Conservation (phyloP, 805 yeast species). For the Brettanomyces anomalus region DNA sequence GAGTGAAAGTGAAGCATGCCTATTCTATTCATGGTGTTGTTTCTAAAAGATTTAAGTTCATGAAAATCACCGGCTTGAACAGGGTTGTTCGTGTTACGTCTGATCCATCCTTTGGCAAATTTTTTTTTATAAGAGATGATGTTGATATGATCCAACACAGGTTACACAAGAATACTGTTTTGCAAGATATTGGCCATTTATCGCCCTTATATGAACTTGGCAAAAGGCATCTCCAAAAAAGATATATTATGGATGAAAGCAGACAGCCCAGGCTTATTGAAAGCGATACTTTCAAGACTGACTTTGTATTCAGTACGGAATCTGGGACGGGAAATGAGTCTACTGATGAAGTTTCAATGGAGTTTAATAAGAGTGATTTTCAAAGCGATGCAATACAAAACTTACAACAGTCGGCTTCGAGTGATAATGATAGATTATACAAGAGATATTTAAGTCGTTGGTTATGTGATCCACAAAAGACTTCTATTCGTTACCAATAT, state of each 20-base stretch:
- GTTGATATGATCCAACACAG: slow-evolving; percentile 48
- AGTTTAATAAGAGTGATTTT: background rate
- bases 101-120: slow-evolving; percentile 55
- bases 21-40: slow-evolving; percentile 11
- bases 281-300: slow-evolving; percentile 4
- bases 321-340: background rate
- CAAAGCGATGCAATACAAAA: background rate
- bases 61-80: slow-evolving; percentile 43
- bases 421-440: slow-evolving; percentile 2
- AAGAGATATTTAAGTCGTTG: slow-evolving; percentile 9
- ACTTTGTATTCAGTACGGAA: slow-evolving; percentile 3
- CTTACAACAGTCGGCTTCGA: background rate
- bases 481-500: background rate
- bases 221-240: slow-evolving; percentile 5
- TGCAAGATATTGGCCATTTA: slow-evolving; percentile 43
- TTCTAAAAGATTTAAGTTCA: slow-evolving; percentile 38
- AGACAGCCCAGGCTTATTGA: background rate
- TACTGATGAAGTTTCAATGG: background rate
- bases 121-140: slow-evolving; percentile 61
- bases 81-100: slow-evolving; percentile 13
- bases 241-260: slow-evolving; percentile 1
- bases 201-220: slow-evolving; percentile 35
- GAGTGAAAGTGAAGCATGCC: slow-evolving; percentile 25
- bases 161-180: slow-evolving; percentile 36
- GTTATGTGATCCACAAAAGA: slow-evolving; percentile 3